These are phyloP conservation scores for Gonium pectorale DNA, from an alignment of 139 green algal genomes.

Conservation along the genomic window DNA sequence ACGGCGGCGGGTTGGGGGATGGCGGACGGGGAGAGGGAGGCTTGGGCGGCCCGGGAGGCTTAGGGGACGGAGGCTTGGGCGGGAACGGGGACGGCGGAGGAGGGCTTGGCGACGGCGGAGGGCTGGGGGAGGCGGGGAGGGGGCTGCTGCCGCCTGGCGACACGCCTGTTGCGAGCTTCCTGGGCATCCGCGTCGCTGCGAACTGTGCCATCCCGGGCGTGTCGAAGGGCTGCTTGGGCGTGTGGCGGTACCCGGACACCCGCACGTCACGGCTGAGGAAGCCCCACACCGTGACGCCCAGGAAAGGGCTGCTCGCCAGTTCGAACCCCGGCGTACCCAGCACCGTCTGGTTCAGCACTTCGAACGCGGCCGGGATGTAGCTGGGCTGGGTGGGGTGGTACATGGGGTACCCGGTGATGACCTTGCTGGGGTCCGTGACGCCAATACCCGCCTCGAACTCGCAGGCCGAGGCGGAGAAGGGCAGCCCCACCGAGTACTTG, in stretches of 20 bases:
- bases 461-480: neutral
- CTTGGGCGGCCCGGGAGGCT: too few relatives aligned
- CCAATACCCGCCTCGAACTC: neutral
- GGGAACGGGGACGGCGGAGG: too few relatives aligned
- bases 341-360: neutral
- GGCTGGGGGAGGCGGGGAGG: too few relatives aligned
- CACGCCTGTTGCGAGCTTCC: too few relatives aligned
- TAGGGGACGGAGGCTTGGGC: too few relatives aligned
- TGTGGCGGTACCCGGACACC: conserved; percentile 12
- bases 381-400: neutral
- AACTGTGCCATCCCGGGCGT: conserved; percentile 7
- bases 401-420: neutral
- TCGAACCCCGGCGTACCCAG: neutral
- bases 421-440: neutral
- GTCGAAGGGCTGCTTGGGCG: conserved; percentile 1
- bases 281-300: neutral
- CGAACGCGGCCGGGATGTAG: conserved; percentile 5
- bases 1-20: too few relatives aligned
- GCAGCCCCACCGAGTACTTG: conserved; percentile 5
- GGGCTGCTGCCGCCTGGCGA: too few relatives aligned
- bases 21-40: too few relatives aligned
- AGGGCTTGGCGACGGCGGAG: too few relatives aligned
- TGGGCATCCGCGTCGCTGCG: too few relatives aligned
- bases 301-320: neutral
- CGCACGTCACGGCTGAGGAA: conserved; percentile 1